Evolutionary conservation across 1,284 basidiomycete genomes (phyloP), one percentile per base, ranked within the genome.

Genomic region (Austropuccinia psidii): DNA sequence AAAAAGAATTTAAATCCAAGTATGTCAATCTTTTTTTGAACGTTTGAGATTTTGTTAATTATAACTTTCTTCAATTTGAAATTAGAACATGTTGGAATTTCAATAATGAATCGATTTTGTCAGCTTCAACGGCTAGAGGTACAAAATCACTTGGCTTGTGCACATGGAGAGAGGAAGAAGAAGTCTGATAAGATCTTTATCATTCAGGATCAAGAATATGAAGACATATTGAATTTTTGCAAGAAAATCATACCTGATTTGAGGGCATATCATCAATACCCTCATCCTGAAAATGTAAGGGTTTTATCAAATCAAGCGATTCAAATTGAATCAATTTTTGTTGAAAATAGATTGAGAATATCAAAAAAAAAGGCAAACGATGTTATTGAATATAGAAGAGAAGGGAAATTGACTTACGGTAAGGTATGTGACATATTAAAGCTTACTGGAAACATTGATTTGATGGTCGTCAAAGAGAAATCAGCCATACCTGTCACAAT

Each of bases 1-100:
- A 68, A 74, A 33, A 45, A 62, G 33, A 75, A 75, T 21, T 5
- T 4, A 31, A n/a, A n/a, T n/a, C n/a, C n/a, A n/a, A n/a, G n/a
- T 50, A n/a, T n/a, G n/a, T n/a, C n/a, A n/a, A n/a, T n/a, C n/a
- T n/a, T n/a, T n/a, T n/a, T n/a, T n/a, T n/a, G n/a, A n/a, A n/a
- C n/a, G n/a, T n/a, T n/a, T n/a, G n/a, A n/a, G n/a, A n/a, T n/a
- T n/a, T n/a, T n/a, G n/a, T n/a, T n/a, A n/a, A n/a, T n/a, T n/a
- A n/a, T n/a, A n/a, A n/a, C n/a, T n/a, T n/a, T n/a, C n/a, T n/a
- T n/a, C n/a, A n/a, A n/a, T n/a, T n/a, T n/a, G n/a, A n/a, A 39
- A 29, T 31, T 27, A 52, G 33, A 67, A 54, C 13, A 50, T 6
- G 19, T n/a, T 37, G 37, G 37, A 9, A 50, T 11, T 8, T n/a